These are phyloP conservation scores for Amphichorda felina DNA, from an alignment of 2,329 filamentous ascomycete genomes.

Conservation along the genomic window DNA sequence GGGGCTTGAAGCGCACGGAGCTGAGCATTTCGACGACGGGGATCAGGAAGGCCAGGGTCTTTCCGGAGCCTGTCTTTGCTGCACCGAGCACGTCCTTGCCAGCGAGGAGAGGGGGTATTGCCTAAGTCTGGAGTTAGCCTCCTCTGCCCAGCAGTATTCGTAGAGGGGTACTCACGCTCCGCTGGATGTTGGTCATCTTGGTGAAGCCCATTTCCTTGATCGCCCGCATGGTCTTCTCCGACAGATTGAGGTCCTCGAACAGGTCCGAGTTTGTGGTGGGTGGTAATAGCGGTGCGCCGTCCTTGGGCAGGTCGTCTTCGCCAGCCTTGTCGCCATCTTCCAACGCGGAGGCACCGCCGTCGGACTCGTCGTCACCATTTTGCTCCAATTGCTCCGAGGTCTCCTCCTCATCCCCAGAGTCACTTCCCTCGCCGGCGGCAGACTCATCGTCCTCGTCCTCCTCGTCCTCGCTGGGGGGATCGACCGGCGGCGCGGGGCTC, in stretches of 20 bases:
- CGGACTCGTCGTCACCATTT: conserved; percentile 12
- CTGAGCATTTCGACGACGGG: conserved; percentile 89
- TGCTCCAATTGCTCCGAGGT: too few relatives aligned
- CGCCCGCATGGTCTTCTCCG: conserved; percentile 78
- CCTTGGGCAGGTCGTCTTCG: conserved; percentile 18
- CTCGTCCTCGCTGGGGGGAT: conserved; percentile 14
- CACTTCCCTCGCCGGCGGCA: conserved; percentile 10
- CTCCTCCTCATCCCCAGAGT: conserved; percentile 13
- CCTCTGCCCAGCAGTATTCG: too few relatives aligned
- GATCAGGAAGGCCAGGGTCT: conserved; percentile 89
- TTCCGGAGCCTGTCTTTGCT: conserved; percentile 92
- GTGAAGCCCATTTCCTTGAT: conserved; percentile 87
- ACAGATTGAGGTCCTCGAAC: conserved; percentile 75
- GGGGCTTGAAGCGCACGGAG: conserved; percentile 83
- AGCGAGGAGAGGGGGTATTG: conserved; percentile 78
- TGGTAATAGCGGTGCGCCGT: conserved; percentile 30
- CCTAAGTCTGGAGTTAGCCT: conserved; percentile 16
- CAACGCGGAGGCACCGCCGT: conserved; percentile 10
- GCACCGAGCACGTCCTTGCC: conserved; percentile 89
- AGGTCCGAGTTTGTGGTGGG: conserved; percentile 52
- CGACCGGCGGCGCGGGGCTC: conserved; percentile 16
- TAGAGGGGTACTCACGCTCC: conserved; percentile 39
- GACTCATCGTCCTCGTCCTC: conserved; percentile 15
- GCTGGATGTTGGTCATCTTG: conserved; percentile 92
- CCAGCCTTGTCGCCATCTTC: conserved; percentile 10